Base-by-base conservation (phyloP, 306 rosid species). In the Vigna nakashimae region DNA sequence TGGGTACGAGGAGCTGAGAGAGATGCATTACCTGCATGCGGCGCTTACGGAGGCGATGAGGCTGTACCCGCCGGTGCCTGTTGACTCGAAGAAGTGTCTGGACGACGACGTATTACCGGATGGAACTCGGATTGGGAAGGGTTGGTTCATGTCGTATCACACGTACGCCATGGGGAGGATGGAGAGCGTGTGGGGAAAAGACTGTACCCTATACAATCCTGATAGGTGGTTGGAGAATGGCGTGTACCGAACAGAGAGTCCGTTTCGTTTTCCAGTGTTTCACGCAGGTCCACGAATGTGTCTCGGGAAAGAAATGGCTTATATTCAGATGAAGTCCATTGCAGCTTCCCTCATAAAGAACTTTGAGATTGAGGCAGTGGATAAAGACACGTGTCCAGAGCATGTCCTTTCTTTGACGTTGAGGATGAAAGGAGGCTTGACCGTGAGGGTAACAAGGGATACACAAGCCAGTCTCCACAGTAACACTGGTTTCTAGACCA, bases 111-210 rank as follows among this genome's bases (percentile, higher is more conserved):
- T 86, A 1, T 36, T 93, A 65, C 95, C 97, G 2, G 97, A 93
- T 3, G 98, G 93, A 0, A 89, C 93, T 10, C 11, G 40, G 12
- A 24, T 88, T 0, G 10, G 42, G 78, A 88, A 89, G 79, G 67
- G 66, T 0, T 93, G 97, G 93, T 80, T 88, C 3, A 45, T 89
- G 18, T 0, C 88, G 7, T 93, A 93, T 76, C 88, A 86, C 2
- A 73, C 95, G 0, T 93, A 89, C 7, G 95, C 93, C 0, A 93
- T 93, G 98, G 98, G 93, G 36, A 85, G 98, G 36, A 88, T 86
- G 90, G 95, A 88, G 86, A 83, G 50, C 38, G 62, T 93, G 4
- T 89, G 98, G 98, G 97, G 98, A 4, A 46, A 87, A 22, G 84
- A 86, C 3, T 85, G 76, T 9, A 1, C 2, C 0, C 93, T 85